Evolutionary conservation across 768 basidiomycete genomes (phyloP).

Genomic region (Pleurotus djamor): DNA sequence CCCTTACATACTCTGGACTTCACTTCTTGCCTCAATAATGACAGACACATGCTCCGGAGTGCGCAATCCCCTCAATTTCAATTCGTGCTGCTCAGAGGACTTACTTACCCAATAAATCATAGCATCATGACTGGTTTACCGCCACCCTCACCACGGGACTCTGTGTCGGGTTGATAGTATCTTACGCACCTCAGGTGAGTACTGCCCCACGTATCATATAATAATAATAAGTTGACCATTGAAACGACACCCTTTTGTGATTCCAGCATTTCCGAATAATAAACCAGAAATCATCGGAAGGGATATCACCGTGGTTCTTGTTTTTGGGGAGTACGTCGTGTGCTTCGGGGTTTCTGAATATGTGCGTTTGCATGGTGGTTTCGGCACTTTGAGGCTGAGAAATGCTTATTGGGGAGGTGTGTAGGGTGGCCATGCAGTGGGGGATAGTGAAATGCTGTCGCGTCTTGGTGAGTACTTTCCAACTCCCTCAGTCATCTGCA

Average conservation of each 20-base stretch:
- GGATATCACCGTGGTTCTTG: slow-evolving; percentile 90
- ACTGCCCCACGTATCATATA: too few species aligned
- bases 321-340: slow-evolving; percentile 85
- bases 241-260: neutral
- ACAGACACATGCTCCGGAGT: too few species aligned
- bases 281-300: slow-evolving; percentile 72
- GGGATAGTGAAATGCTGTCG: slow-evolving; percentile 79
- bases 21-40: too few species aligned
- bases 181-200: slow-evolving; percentile 81
- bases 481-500: too few species aligned
- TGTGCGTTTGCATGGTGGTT: slow-evolving; percentile 41
- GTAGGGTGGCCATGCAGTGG: slow-evolving; percentile 84
- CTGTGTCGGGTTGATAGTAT: slow-evolving; percentile 70
- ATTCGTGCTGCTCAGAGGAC: too few species aligned
- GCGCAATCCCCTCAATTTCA: too few species aligned
- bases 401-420: slow-evolving; percentile 12
- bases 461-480: slow-evolving; percentile 54
- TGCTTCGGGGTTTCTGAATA: slow-evolving; percentile 82
- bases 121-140: slow-evolving; percentile 76
- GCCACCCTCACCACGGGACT: slow-evolving; percentile 65
- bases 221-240: neutral
- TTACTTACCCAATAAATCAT: neutral
- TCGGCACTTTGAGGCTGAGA: neutral
- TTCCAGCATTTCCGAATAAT: slow-evolving; percentile 80
- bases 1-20: too few species aligned